A percentile compares a stretch with the other conserved stretches of the same genome.
Evolutionary conservation across 2,329 filamentous ascomycete genomes (phyloP).

Genomic region (Ascochyta fabae): DNA sequence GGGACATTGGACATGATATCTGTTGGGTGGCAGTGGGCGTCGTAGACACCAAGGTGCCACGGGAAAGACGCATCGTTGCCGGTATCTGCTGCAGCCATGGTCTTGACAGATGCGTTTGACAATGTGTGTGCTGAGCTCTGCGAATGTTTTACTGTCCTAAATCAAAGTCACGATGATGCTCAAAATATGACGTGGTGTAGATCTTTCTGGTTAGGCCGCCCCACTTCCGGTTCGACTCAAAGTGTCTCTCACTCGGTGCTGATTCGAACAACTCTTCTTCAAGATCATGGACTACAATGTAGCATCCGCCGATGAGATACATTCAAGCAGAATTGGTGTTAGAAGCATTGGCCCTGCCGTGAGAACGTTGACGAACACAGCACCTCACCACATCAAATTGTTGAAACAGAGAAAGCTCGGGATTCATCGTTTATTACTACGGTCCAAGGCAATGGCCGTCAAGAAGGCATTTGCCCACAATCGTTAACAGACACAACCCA

Average conservation of each 20-base stretch:
- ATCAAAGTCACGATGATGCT: too few species aligned
- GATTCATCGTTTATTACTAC: neutral
- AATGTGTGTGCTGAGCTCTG: too few species aligned
- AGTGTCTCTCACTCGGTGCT: too few species aligned
- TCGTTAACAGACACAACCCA: neutral
- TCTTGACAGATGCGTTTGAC: neutral
- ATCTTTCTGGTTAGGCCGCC: too few species aligned
- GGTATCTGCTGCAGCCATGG: neutral
- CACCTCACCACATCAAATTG: neutral
- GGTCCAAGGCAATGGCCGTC: neutral
- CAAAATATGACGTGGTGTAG: too few species aligned
- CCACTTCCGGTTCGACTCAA: too few species aligned
- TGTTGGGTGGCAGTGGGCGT: slow-evolving; percentile 85
- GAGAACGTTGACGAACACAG: neutral
- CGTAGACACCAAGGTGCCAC: slow-evolving; percentile 74
- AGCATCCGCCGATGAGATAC: too few species aligned
- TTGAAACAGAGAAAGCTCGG: neutral
- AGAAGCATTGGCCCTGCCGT: too few species aligned
- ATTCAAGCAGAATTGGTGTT: too few species aligned
- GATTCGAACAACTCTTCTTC: too few species aligned
- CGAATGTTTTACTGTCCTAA: too few species aligned
- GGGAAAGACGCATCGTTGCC: slow-evolving; percentile 55
- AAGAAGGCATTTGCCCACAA: neutral
- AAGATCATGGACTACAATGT: too few species aligned
- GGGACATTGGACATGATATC: slow-evolving; percentile 72